Conservation (phyloP, 2,329 filamentous ascomycete species). For the Ascochyta viciae-villosae region DNA sequence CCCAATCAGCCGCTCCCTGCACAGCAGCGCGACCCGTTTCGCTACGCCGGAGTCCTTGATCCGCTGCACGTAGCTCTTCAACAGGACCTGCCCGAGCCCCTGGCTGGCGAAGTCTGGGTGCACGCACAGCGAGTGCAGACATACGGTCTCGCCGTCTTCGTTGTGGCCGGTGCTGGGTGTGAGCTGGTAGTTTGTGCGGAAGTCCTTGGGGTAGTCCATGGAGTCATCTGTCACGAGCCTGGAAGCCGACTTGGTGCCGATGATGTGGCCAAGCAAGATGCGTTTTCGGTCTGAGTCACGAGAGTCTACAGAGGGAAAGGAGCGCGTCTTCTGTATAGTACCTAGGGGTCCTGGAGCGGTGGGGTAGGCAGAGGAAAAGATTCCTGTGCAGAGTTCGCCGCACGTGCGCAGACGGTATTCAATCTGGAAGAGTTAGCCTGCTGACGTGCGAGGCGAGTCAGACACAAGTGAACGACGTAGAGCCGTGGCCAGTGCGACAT, state of each 20-base stretch:
- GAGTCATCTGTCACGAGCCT: constrained; percentile 73
- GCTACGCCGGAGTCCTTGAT: constrained; percentile 74
- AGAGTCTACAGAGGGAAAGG: constrained; percentile 65
- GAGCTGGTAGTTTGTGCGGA: constrained; percentile 58
- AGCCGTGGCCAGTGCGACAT: background rate
- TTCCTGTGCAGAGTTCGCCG: constrained; percentile 77
- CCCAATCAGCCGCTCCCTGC: constrained; percentile 73
- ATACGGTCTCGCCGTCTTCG: constrained; percentile 75
- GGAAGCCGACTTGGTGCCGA: constrained; percentile 74
- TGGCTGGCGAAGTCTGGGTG: constrained; percentile 76
- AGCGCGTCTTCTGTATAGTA: constrained; percentile 61
- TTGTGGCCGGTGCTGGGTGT: constrained; percentile 67
- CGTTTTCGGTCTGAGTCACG: constrained; percentile 64
- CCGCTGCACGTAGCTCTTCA: constrained; percentile 79
- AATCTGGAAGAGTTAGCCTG: constrained; percentile 60
- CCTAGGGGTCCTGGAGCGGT: constrained; percentile 54
- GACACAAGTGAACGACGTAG: background rate
- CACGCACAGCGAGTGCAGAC: constrained; percentile 82
- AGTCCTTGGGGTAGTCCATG: constrained; percentile 76
- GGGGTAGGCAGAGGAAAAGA: constrained; percentile 75
- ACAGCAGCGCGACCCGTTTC: constrained; percentile 77
- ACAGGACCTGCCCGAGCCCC: constrained; percentile 74
- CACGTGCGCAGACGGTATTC: constrained; percentile 77
- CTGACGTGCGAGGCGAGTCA: background rate
- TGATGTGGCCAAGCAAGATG: constrained; percentile 77